Evolutionary conservation across 176 grass and related monocot genomes (phyloP), one percentile per base, ranked within the genome.

Genomic region (Aegilops umbellulata): DNA sequence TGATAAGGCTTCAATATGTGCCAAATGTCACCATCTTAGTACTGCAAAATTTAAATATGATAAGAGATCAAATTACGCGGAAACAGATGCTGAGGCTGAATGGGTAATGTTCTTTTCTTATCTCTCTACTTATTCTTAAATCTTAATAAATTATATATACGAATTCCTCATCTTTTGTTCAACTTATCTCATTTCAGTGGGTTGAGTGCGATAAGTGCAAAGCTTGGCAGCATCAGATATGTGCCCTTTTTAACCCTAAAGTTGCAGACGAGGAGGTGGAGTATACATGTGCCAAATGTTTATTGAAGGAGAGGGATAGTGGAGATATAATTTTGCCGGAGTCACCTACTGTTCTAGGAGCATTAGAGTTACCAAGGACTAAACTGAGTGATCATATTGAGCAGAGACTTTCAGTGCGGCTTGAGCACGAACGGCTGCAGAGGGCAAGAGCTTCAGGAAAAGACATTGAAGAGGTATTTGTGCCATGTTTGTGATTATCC

Each of bases 171-270:
- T 89, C 29, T 84, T 64, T 72, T 83, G 31, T 83, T 83, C 65
- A 36, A 36, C 71, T 78, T 80, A 46, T 72, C 9, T 63, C 86
- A 90, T 92, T 84, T 66, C 91, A 98, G 97, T 98, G 97, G 97
- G 93, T 98, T 72, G 92, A 89, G 63, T 98, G 97, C 2, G 89
- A 90, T 80, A 95, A 94, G 66, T 98, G 97, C 81, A 87, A 91
- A 74, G 86, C 92, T 80, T 98, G 97, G 97, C 94, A 98, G 74
- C 97, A 98, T 89, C 90, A 98, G 82, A 92, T 98, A 62, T 98
- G 97, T 49, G 97, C 94, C 87, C 92, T 98, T 86, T 98, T 98
- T 76, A 98, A 95, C 30, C 83, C 87, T 24, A 91, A 90, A 86
- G 84, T 89, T 78, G 90, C 89, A 36, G 88, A 94, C 13, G 84